Percentiles rank a stretch among this genome's conserved stretches.
phyloP scores from a whole-genome alignment of 768 basidiomycete species.

The Flagelloscypha sp. region DNA sequence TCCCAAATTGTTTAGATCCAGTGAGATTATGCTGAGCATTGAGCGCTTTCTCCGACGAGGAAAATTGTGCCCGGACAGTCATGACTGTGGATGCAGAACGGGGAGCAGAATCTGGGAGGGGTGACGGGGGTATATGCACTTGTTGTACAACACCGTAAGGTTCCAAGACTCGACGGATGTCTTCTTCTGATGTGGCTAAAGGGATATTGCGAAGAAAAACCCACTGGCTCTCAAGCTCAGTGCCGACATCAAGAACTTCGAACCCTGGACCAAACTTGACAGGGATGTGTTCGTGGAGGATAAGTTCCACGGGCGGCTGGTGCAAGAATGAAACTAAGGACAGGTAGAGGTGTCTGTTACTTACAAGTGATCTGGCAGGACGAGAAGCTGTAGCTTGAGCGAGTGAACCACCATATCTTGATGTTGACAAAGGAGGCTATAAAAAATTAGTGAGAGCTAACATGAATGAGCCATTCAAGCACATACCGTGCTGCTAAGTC shows the following conservation, averaged over 20 bases:
- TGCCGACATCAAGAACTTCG: slow-evolving; percentile 43
- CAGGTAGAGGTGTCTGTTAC: too few relatives aligned
- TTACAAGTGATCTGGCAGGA: slow-evolving; percentile 7
- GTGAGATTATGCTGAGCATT: slow-evolving; percentile 47
- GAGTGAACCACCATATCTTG: too few relatives aligned
- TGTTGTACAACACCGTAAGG: slow-evolving; percentile 41
- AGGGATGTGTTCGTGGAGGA: slow-evolving; percentile 45
- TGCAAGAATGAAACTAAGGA: too few relatives aligned
- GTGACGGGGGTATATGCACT: slow-evolving; percentile 22
- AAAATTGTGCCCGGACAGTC: slow-evolving; percentile 38
- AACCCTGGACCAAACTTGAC: slow-evolving; percentile 57
- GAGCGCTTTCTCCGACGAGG: slow-evolving; percentile 39
- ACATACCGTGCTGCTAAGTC: too few relatives aligned
- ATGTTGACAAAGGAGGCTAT: too few relatives aligned
- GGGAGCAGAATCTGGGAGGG: neutral
- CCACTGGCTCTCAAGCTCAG: slow-evolving; percentile 65
- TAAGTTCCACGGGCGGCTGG: slow-evolving; percentile 11
- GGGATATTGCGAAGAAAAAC: slow-evolving; percentile 49
- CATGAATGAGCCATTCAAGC: too few relatives aligned
- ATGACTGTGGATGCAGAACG: slow-evolving; percentile 16
- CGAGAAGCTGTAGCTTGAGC: too few relatives aligned
- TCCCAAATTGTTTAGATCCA: slow-evolving; percentile 30
- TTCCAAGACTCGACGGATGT: slow-evolving; percentile 30
- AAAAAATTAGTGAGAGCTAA: too few relatives aligned
- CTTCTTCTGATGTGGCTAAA: slow-evolving; percentile 18